Conservation (phyloP, 352 stramenopile genomes). For the Chrysophaeum taylorii region DNA sequence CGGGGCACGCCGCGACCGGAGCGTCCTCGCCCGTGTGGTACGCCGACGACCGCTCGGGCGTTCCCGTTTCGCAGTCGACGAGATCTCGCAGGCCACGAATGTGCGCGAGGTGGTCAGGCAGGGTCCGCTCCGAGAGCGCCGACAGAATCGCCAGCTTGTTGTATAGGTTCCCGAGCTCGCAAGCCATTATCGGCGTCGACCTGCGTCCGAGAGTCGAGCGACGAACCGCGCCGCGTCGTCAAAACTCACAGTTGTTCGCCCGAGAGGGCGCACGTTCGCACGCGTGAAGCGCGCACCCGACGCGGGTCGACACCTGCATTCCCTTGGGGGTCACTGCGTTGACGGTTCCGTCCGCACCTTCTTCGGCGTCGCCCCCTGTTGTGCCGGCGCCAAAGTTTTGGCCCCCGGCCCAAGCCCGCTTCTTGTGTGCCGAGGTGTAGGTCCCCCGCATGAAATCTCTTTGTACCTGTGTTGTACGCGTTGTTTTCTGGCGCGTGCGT, state of each 20-base stretch:
- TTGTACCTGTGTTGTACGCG: background rate
- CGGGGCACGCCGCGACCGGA: slow-evolving; percentile 33
- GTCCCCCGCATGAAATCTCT: slow-evolving; percentile 4
- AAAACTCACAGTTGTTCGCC: background rate
- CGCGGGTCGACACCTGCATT: no score
- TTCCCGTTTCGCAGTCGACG: background rate
- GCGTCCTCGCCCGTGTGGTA: slow-evolving; percentile 6
- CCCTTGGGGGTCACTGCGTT: no score
- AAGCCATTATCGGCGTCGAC: slow-evolving; percentile 10
- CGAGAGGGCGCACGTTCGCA: slow-evolving; percentile 5
- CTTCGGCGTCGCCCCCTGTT: slow-evolving; percentile 1
- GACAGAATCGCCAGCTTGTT: background rate
- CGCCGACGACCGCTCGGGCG: background rate
- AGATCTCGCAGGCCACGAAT: slow-evolving; percentile 2
- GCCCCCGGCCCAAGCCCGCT: background rate
- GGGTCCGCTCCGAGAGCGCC: background rate
- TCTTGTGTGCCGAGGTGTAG: background rate
- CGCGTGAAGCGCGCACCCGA: background rate
- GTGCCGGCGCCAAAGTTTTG: slow-evolving; percentile 3
- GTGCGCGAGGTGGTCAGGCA: background rate
- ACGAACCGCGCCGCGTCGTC: no score
- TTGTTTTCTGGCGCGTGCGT: background rate
- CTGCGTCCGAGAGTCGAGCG: no score
- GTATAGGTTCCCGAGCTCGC: slow-evolving; percentile 5
- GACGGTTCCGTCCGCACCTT: no score